Percentiles rank a stretch among this genome's conserved stretches.
Conservation (phyloP, 441 rosid genomes). For the Gossypium trilobum region DNA sequence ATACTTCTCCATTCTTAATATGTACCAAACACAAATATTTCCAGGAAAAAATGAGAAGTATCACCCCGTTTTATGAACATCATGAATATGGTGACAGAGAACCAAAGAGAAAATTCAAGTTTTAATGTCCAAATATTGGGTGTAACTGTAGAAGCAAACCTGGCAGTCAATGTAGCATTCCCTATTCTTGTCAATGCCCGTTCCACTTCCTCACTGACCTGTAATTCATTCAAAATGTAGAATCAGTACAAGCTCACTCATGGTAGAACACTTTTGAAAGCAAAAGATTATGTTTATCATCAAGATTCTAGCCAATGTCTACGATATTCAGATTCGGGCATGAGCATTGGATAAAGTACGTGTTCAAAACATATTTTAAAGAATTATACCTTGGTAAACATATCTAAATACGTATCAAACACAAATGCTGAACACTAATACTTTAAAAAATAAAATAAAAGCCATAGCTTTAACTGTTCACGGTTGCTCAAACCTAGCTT, state of each 20-base stretch:
- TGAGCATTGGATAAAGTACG: not conserved
- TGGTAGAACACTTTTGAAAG: not conserved
- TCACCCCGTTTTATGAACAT: too few species aligned
- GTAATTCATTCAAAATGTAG: slow-evolving; percentile 17
- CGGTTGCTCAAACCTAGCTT: not conserved
- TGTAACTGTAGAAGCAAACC: slow-evolving; percentile 31
- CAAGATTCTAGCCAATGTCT: not conserved
- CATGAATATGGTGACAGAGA: not conserved
- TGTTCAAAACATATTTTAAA: not conserved
- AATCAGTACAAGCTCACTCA: slow-evolving; percentile 14
- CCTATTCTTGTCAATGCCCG: slow-evolving; percentile 81
- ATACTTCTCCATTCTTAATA: not conserved
- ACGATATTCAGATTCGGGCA: not conserved
- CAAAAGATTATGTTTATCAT: not conserved
- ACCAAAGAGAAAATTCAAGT: not conserved
- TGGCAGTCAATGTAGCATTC: slow-evolving; percentile 46
- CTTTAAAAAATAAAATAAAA: not conserved
- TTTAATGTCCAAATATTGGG: slow-evolving; percentile 4
- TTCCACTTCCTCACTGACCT: slow-evolving; percentile 99
- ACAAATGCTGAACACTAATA: not conserved
- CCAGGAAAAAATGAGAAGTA: not conserved
- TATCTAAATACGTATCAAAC: not conserved
- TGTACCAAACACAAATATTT: not conserved
- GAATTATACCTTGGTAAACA: not conserved
- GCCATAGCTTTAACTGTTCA: not conserved